Evolutionary conservation across 352 stramenopile species (phyloP).

Genomic region (Aphanomyces stellatus): DNA sequence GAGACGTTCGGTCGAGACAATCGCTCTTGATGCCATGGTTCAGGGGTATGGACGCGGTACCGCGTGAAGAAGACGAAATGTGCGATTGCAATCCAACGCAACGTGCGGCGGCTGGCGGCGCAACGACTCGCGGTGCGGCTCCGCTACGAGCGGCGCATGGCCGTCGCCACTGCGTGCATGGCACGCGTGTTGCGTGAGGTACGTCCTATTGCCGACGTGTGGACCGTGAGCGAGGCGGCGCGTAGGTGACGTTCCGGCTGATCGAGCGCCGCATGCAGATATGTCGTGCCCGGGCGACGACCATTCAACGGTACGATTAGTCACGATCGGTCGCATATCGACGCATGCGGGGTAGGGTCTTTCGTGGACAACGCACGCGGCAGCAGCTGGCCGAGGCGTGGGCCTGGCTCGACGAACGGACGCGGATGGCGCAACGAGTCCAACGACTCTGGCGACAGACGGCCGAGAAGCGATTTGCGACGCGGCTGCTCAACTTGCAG

Average conservation of each 20-base stretch:
- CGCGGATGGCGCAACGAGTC: slow-evolving; percentile 48
- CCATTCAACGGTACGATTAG: slow-evolving; percentile 1
- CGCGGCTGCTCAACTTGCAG: slow-evolving; percentile 40
- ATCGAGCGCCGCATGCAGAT: neutral
- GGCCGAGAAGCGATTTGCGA: slow-evolving; percentile 36
- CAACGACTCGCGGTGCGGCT: slow-evolving; percentile 17
- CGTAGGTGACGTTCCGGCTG: neutral
- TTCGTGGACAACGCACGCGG: neutral
- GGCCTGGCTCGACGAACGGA: slow-evolving; percentile 13
- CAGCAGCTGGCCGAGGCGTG: neutral
- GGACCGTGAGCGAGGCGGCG: neutral
- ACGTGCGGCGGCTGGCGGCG: slow-evolving; percentile 34
- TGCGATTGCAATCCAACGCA: slow-evolving; percentile 48
- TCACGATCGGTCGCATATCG: neutral
- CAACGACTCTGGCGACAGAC: slow-evolving; percentile 54
- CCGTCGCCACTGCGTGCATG: neutral
- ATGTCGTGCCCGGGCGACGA: neutral
- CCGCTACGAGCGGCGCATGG: neutral
- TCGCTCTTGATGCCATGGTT: neutral
- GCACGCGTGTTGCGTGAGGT: neutral
- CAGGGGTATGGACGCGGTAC: slow-evolving; percentile 9
- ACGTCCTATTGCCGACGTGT: neutral
- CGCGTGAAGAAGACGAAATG: slow-evolving; percentile 21
- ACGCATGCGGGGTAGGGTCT: neutral
- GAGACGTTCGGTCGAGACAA: neutral